Evolutionary conservation across 805 yeast species (phyloP), one percentile per base, ranked within the genome.

Genomic region (Candida fluviatilis): DNA sequence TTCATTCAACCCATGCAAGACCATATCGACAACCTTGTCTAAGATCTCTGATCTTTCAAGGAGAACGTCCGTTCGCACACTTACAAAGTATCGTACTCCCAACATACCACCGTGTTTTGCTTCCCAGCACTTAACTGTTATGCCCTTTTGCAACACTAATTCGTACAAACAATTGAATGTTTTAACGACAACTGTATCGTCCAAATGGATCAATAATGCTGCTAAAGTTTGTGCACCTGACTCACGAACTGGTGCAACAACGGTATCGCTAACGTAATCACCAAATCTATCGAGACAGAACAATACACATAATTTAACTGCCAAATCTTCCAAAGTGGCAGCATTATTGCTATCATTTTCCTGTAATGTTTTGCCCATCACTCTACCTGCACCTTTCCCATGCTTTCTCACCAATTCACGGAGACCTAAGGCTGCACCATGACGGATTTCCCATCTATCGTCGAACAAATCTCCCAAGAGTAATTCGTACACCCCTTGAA

Each of bases 41-140:
- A 93, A 66, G 23, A 81, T 57, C 12, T 78, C 70, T 2, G 78
- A 72, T 37, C 77, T 74, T 10, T 71, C 59, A 23, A 82, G 67
- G 16, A 91, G 65, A n/a, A 89, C 73, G 46, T 85, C 93, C 0
- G 88, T 80, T 50, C 95, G 73, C 3, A 91, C 88, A 42, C 95
- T 83, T 8, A 91, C 99, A 49, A 93, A 82, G 60, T 93, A 93
- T 37, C 95, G 71, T 37, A 93, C 68, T 0, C 98, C 99, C 10
- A 93, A 74, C 82, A 93, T 80, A 35, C 98, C 99, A 49, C 98
- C 99, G 67, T 93, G 99, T 42, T 93, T 85, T 2, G 96, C 98
- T 57, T 95, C 97, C 99, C 99, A 93, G 39, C 89, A 75, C 41
- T 55, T 60, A 31, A 72, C 65, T 10, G 68, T 58, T 1, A 67